Evolutionary conservation across 1,284 basidiomycete genomes (phyloP).

Genomic region (Agaricales sp.): DNA sequence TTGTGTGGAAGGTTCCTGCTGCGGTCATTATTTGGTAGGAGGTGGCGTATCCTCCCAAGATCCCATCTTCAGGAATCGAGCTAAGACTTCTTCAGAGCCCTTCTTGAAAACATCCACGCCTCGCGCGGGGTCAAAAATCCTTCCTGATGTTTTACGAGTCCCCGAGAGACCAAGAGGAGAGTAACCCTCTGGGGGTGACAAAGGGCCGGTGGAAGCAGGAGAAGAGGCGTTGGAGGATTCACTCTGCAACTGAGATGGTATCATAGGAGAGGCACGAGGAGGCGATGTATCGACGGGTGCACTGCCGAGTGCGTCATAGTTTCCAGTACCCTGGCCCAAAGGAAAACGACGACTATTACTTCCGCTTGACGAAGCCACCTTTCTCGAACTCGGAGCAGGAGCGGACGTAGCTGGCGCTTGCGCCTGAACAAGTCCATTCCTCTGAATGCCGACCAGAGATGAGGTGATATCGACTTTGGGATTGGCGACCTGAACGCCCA

Average conservation of each 20-base stretch:
- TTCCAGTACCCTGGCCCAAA: too few species aligned
- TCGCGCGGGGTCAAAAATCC: slow-evolving; percentile 72
- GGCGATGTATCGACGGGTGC: background rate
- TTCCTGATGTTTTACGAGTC: slow-evolving; percentile 30
- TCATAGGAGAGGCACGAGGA: slow-evolving; percentile 3
- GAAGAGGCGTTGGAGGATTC: slow-evolving; percentile 31
- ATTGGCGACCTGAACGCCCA: slow-evolving; percentile 41
- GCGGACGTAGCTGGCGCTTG: background rate
- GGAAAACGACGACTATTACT: too few species aligned
- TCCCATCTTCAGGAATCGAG: slow-evolving; percentile 67
- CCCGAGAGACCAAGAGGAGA: slow-evolving; percentile 9
- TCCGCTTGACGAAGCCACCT: background rate
- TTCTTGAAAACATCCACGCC: slow-evolving; percentile 74
- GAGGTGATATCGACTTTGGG: background rate
- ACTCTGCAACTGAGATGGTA: slow-evolving; percentile 13
- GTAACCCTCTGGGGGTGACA: slow-evolving; percentile 29
- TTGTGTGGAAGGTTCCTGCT: too few species aligned
- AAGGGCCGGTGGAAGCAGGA: slow-evolving; percentile 37
- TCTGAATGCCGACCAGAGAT: background rate
- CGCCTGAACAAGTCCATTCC: background rate
- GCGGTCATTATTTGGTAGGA: too few species aligned
- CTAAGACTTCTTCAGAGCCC: slow-evolving; percentile 73
- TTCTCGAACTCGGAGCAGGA: background rate
- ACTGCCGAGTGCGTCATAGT: too few species aligned
- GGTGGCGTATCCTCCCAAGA: slow-evolving; percentile 38